Evolutionary conservation across 2,329 filamentous ascomycete species (phyloP).

Genomic region (Claviceps arundinis): DNA sequence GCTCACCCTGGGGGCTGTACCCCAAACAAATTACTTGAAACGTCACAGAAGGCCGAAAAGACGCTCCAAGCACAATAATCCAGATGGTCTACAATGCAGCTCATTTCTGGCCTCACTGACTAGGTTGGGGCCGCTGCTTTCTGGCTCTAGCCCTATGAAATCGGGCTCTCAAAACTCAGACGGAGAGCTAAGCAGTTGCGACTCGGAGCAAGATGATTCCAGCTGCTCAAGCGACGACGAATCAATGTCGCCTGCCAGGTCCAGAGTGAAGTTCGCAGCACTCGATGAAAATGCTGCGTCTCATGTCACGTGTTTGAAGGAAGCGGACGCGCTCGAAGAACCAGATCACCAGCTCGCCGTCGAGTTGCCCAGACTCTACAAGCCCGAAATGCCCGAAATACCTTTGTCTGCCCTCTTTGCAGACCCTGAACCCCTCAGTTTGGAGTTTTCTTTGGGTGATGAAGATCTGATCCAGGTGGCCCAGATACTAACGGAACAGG

Average conservation of each 20-base stretch:
- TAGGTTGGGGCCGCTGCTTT: constrained; percentile 13
- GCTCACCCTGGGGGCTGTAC: constrained; percentile 21
- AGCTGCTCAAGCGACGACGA: constrained; percentile 38
- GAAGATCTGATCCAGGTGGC: constrained; percentile 53
- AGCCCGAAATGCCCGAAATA: constrained; percentile 34
- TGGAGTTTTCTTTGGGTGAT: constrained; percentile 34
- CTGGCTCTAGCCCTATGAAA: constrained; percentile 23
- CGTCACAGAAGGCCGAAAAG: constrained; percentile 30
- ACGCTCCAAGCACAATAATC: constrained; percentile 16
- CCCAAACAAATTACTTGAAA: constrained; percentile 35
- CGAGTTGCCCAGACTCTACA: constrained; percentile 36
- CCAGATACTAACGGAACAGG: constrained; percentile 60
- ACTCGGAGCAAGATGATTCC: constrained; percentile 43
- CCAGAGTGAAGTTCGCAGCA: constrained; percentile 26
- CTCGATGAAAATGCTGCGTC: constrained; percentile 41
- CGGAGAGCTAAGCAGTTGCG: constrained; percentile 34
- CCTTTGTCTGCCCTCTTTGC: constrained; percentile 43
- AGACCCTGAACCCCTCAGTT: constrained; percentile 40
- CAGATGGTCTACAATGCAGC: constrained; percentile 9
- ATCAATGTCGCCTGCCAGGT: constrained; percentile 35
- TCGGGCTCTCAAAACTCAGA: constrained; percentile 26
- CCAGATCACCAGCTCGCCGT: constrained; percentile 32
- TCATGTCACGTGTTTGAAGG: constrained; percentile 36
- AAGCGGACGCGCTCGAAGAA: constrained; percentile 33
- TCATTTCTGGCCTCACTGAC: constrained; percentile 16